Conservation (phyloP, 257 asterid genomes). For the Ilex asprella region DNA sequence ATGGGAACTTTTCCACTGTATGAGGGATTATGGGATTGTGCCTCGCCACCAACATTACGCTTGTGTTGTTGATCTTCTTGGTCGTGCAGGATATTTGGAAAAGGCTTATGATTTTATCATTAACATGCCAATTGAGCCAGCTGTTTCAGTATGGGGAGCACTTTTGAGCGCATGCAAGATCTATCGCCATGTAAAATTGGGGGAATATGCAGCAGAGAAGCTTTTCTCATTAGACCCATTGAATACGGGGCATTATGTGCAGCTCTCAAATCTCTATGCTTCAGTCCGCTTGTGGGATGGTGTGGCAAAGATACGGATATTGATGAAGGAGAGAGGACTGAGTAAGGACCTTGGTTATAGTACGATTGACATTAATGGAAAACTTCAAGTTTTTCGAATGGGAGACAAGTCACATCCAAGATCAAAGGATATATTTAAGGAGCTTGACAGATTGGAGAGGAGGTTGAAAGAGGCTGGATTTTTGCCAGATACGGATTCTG, state of each 20-base stretch:
- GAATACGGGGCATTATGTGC: slow-evolving; percentile 51
- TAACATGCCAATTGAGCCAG: slow-evolving; percentile 26
- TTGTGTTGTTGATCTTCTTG: too few relatives aligned
- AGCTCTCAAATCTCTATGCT: slow-evolving; percentile 64
- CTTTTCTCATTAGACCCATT: slow-evolving; percentile 39
- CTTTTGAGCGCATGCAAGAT: slow-evolving; percentile 52
- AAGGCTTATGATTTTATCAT: too few relatives aligned
- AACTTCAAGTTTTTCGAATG: slow-evolving; percentile 33
- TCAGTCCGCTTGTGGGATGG: slow-evolving; percentile 45
- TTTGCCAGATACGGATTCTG: too few relatives aligned
- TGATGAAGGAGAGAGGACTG: slow-evolving; percentile 43
- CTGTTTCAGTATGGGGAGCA: slow-evolving; percentile 65
- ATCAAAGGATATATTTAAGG: slow-evolving; percentile 27
- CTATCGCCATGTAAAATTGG: slow-evolving; percentile 38
- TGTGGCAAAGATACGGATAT: slow-evolving; percentile 38
- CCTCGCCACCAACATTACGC: too few relatives aligned
- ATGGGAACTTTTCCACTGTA: too few relatives aligned
- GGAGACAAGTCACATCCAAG: slow-evolving; percentile 39
- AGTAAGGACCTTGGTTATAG: slow-evolving; percentile 41
- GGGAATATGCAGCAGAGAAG: slow-evolving; percentile 44
- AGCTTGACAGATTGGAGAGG: slow-evolving; percentile 14
- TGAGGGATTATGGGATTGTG: too few relatives aligned
- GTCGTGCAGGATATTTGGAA: too few relatives aligned
- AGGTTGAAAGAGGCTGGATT: too few relatives aligned
- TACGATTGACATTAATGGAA: slow-evolving; percentile 36